Conservation (phyloP, 306 rosid species). For the Lathyrus tuberosus region DNA sequence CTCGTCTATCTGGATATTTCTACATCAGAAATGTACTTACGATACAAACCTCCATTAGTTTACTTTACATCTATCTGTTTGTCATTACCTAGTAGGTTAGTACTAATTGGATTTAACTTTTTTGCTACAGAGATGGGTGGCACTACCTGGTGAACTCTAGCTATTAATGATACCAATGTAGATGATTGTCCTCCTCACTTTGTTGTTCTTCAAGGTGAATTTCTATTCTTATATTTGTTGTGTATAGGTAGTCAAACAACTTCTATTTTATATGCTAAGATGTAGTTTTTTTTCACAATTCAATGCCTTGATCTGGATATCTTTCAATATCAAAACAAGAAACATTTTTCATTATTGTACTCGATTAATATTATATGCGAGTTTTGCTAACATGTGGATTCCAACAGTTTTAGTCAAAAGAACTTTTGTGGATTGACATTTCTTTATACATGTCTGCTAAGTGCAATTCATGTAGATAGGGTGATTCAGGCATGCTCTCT, state of each 20-base stretch:
- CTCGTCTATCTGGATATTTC: slow-evolving; percentile 79
- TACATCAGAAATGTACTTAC: slow-evolving; percentile 72
- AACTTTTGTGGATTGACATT: no score
- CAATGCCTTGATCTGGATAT: no score
- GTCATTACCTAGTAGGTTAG: not conserved
- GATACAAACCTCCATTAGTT: slow-evolving; percentile 23
- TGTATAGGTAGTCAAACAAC: no score
- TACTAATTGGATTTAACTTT: no score
- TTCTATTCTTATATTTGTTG: slow-evolving; percentile 61
- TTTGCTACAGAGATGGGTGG: slow-evolving; percentile 58
- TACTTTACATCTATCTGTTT: slow-evolving; percentile 22
- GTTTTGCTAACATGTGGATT: not conserved
- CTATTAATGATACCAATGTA: slow-evolving; percentile 73
- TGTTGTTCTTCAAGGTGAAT: slow-evolving; percentile 73
- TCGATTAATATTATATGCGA: not conserved
- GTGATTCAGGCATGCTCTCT: no score
- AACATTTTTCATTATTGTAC: no score
- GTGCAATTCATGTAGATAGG: no score
- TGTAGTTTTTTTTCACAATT: not conserved
- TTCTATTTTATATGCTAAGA: not conserved
- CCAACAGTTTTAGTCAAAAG: no score
- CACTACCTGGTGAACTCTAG: slow-evolving; percentile 88
- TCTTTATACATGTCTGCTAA: no score
- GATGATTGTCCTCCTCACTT: slow-evolving; percentile 97
- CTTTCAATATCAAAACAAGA: no score